These are phyloP conservation scores for Dillenia turbinata DNA, from an alignment of 164 flowering plant genomes.

Conservation along the genomic window DNA sequence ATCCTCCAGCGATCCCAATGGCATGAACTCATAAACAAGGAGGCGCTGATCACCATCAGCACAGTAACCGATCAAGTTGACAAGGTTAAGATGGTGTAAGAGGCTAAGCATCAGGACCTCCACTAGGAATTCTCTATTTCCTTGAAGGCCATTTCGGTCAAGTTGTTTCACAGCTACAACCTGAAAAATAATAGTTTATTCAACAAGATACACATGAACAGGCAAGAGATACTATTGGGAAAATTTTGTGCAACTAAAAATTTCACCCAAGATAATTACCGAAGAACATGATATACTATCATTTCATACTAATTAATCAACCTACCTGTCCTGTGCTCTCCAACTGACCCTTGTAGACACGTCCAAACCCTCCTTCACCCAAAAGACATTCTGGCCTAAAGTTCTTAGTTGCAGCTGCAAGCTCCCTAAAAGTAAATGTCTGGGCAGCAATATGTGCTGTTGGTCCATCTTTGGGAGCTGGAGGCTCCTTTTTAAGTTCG, in stretches of 20 bases:
- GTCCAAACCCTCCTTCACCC: slow-evolving; percentile 96
- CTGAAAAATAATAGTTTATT: slow-evolving; percentile 31
- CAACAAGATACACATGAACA: neutral
- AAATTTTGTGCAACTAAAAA: neutral
- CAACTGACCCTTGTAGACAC: slow-evolving; percentile 78
- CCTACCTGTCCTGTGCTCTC: slow-evolving; percentile 77
- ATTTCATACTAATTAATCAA: slow-evolving; percentile 7
- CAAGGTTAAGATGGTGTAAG: slow-evolving; percentile 81
- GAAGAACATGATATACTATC: neutral
- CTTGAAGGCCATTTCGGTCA: slow-evolving; percentile 87
- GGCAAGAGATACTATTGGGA: neutral
- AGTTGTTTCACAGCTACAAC: slow-evolving; percentile 88
- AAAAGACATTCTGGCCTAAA: slow-evolving; percentile 69
- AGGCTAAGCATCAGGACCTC: slow-evolving; percentile 97
- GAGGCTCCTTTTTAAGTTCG: slow-evolving; percentile 57
- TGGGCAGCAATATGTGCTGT: slow-evolving; percentile 73
- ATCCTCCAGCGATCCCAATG: slow-evolving; percentile 85
- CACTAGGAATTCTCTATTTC: slow-evolving; percentile 79
- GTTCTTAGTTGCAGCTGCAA: slow-evolving; percentile 79
- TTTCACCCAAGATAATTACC: slow-evolving; percentile 1
- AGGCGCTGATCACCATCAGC: slow-evolving; percentile 96
- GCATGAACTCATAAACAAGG: slow-evolving; percentile 92
- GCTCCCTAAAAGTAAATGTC: slow-evolving; percentile 79
- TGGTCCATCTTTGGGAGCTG: slow-evolving; percentile 48
- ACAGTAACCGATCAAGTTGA: slow-evolving; percentile 88